A percentile compares a stretch with the other conserved stretches of the same genome.
These are phyloP conservation scores for Endotrypanum monterogeii DNA, from an alignment of 208 protist species.

Conservation along the genomic window DNA sequence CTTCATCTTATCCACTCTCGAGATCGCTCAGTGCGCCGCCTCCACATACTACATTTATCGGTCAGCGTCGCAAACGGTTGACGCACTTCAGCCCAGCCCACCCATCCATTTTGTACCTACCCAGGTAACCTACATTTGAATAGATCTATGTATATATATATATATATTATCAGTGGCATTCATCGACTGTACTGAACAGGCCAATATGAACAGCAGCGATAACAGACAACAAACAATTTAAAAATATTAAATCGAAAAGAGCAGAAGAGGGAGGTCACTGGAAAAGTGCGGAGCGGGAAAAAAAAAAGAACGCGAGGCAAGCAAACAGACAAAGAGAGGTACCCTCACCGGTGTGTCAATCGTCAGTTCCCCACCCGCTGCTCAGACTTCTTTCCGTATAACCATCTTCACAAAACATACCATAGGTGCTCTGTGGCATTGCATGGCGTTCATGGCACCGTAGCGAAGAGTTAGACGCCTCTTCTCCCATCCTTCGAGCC, in stretches of 20 bases:
- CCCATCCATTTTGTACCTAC: background rate
- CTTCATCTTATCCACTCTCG: too few species aligned
- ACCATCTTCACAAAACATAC: conserved; percentile 54
- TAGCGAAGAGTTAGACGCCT: conserved; percentile 5
- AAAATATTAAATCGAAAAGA: too few species aligned
- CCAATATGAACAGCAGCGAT: background rate
- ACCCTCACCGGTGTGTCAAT: background rate
- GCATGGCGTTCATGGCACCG: background rate
- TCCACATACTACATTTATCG: too few species aligned
- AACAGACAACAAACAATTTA: too few species aligned
- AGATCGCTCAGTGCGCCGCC: too few species aligned
- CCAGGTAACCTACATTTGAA: background rate
- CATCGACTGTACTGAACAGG: background rate
- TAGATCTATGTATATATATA: background rate
- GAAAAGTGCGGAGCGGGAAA: background rate
- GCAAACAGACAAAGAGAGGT: background rate
- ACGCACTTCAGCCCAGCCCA: too few species aligned
- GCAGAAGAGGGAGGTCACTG: too few species aligned
- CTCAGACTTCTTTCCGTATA: conserved; percentile 49
- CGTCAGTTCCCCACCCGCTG: conserved; percentile 55
- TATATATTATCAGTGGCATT: too few species aligned
- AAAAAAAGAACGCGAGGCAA: background rate
- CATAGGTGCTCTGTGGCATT: conserved; percentile 20
- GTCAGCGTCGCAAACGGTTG: too few species aligned
- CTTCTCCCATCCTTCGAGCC: background rate